Percentiles rank a stretch among this genome's conserved stretches.
Conservation (phyloP, 768 basidiomycete species). For the Hortiboletus flavorubellus region DNA sequence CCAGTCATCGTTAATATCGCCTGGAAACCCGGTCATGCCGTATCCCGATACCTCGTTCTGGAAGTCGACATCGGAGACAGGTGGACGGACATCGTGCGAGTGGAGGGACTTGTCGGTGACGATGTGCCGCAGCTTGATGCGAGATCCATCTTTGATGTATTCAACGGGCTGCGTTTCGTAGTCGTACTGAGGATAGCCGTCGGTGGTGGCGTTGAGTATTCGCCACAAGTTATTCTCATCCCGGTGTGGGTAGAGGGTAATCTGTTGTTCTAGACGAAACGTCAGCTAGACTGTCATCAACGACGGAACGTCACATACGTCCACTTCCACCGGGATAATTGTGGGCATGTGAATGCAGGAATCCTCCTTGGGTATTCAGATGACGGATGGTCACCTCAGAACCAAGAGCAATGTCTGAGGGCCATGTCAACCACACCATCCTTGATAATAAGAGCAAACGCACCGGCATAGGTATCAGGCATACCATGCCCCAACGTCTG, state of each 20-base stretch:
- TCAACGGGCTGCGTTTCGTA: constrained; percentile 54
- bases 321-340: constrained; percentile 87
- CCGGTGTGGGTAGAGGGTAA: constrained; percentile 98
- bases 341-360: constrained; percentile 91
- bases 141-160: constrained; percentile 61
- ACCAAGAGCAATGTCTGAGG: constrained; percentile 77
- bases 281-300: background rate
- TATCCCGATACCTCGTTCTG: constrained; percentile 98
- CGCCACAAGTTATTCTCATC: constrained; percentile 95
- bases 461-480: constrained; percentile 90
- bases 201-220: constrained; percentile 69
- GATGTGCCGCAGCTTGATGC: constrained; percentile 80
- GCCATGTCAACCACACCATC: background rate
- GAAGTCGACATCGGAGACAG: constrained; percentile 96
- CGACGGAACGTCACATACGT: constrained; percentile 50
- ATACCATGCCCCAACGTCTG: constrained; percentile 88
- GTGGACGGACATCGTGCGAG: constrained; percentile 92
- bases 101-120: constrained; percentile 84
- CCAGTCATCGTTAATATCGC: constrained; percentile 95
- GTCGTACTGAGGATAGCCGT: constrained; percentile 40
- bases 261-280: constrained; percentile 78
- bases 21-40: constrained; percentile 78
- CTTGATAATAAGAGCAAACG: constrained; percentile 20
- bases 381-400: constrained; percentile 84
- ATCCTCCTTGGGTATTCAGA: constrained; percentile 97